Percentiles rank a stretch among this genome's conserved stretches.
Evolutionary conservation across 2,329 filamentous ascomycete species (phyloP).

Genomic region (Fusarium nygamai): DNA sequence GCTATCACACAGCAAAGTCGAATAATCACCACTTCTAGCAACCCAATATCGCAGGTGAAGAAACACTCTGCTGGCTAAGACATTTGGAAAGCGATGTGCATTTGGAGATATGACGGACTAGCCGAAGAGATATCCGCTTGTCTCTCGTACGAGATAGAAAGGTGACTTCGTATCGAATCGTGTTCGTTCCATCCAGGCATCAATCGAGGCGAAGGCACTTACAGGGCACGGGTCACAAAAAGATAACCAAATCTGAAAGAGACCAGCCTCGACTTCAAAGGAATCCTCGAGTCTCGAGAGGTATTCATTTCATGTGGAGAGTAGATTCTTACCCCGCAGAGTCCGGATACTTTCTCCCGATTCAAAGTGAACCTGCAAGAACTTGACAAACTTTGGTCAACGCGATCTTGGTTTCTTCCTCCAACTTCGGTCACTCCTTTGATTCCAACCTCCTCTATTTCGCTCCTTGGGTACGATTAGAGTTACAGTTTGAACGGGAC

Average conservation of each 20-base stretch:
- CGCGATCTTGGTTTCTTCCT: not conserved
- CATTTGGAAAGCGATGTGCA: not conserved
- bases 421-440: not conserved
- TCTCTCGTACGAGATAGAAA: not conserved
- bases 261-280: not conserved
- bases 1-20: constrained; percentile 10
- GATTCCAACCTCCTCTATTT: constrained; percentile 5
- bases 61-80: not conserved
- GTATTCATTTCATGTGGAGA: not conserved
- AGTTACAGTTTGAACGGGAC: not conserved
- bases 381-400: not conserved
- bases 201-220: not conserved
- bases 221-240: not conserved
- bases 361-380: not conserved
- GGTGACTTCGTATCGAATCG: constrained; percentile 12
- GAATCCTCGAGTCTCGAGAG: not conserved
- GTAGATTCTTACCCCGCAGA: not conserved
- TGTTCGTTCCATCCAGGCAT: constrained; percentile 2
- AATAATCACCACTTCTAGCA: not conserved
- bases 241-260: not conserved
- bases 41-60: not conserved
- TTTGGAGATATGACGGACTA: not conserved
- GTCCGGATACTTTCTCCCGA: not conserved
- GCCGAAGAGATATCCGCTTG: not conserved
- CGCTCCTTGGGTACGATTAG: not conserved